Base-by-base conservation (phyloP, 2,329 filamentous ascomycete genomes). In the Penicillium aurantiogriseum region DNA sequence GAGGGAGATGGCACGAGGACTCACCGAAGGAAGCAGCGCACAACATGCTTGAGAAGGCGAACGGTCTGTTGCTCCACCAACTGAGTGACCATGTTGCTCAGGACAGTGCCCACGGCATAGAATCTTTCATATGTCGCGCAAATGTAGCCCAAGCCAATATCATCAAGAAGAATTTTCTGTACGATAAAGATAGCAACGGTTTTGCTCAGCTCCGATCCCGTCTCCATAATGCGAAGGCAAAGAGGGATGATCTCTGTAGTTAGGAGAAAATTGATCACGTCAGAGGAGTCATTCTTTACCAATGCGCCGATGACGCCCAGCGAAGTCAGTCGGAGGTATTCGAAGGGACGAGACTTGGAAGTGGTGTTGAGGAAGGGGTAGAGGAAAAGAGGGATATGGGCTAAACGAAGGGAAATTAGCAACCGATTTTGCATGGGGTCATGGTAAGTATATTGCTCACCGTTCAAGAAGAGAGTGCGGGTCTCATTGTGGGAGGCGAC, bases 101-200 rank as follows among this genome's bases (percentile, higher is more conserved):
- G 81, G 6, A 99, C 94, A 1, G 94, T 99, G 6, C 94, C 94
- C 5, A 99, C 94, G 8, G 94, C 94, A 68, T 97, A 99, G 77
- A 99, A 99, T 21, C 94, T 86, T 80, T 99, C 94, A 69, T 99
- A 99, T 0, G 94, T 99, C 63, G 95, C 93, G 77, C 94, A 99
- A 58, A 99, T 99, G 76, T 99, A 99, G 70, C 94, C 94, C 61
- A 99, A 83, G 4, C 94, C 94, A 69, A 96, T 93, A 69, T 99
- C 94, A 71, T 99, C 94, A 3, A 99, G 85, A 51, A 99, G 80
- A 27, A 99, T 99, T 83, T 99, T 99, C 77, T 99, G 94, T 19
- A 99, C 94, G 69, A 99, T 99, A 80, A 99, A 99, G 69, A 99
- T 99, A 57, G 94, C 94, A 15, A 99, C 94, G 0, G 94, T 99